Evolutionary conservation across 192 early-diverging fungal genomes (phyloP), one percentile per base, ranked within the genome.

Genomic region (Rhizophagus prolifer): DNA sequence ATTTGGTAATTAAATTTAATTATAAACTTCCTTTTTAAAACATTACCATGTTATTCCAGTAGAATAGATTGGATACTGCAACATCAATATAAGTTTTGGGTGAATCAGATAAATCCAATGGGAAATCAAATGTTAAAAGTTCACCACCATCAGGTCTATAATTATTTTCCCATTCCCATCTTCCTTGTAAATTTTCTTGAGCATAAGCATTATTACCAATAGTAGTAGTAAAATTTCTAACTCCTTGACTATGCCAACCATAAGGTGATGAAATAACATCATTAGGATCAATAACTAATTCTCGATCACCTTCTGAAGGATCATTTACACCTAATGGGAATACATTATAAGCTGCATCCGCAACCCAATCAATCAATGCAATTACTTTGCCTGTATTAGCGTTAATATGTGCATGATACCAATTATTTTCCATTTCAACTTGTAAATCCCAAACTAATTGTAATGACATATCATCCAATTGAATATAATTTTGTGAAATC

Each of bases 191-290:
- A 78, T 96, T 96, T 74, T 90, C 90, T 64, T 96, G 95, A 23
- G 95, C 93, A 82, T 88, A 95, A 50, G 94, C 96, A 81, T 98
- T 98, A 86, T 96, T 98, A 16, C 96, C 96, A 31, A 88, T 80
- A 12, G 95, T 98, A 19, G 82, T 86, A 58, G 90, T 92, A 76
- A 85, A 90, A 73, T 84, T 86, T 82, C 82, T 84, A 65, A 79
- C 78, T 25, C 84, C 85, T 66, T 91, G 87, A 54, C 87, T 85
- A 80, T 95, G 93, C 91, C 95, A 95, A 21, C 93, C 93, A 25
- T 88, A 59, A 23, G 89, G 92, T 2, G 91, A 93, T 1, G 90
- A 86, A 13, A 79, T 65, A 9, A 61, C 25, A 75, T 91, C 83
- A 25, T 88, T 79, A 13, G 91, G 91, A 65, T 89, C 80, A 21